phyloP scores from a whole-genome alignment of 495 filamentous ascomycete genomes.

The Copromyces sp. region DNA sequence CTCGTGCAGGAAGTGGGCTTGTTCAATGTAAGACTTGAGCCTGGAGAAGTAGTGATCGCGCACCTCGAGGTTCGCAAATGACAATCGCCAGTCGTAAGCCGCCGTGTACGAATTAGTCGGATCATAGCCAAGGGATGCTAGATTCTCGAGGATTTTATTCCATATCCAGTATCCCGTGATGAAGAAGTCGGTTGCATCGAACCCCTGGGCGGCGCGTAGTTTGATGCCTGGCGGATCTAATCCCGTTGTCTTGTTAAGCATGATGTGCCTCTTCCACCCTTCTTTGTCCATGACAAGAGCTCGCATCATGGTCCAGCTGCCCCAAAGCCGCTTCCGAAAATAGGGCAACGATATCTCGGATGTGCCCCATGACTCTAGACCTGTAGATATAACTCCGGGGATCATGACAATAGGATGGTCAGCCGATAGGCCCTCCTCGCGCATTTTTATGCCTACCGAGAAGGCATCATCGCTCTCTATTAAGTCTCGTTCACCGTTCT shows the following conservation, averaged over 20 bases:
- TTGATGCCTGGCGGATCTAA: constrained; percentile 90
- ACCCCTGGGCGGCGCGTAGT: constrained; percentile 87
- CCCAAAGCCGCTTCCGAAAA: constrained; percentile 90
- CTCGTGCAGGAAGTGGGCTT: constrained; percentile 53
- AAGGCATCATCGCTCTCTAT: constrained; percentile 85
- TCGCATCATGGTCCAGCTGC: constrained; percentile 96
- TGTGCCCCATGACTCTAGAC: constrained; percentile 93
- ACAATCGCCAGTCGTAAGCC: constrained; percentile 96
- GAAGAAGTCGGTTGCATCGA: constrained; percentile 97
- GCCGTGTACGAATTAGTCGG: constrained; percentile 92
- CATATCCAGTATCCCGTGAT: constrained; percentile 93
- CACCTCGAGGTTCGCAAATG: constrained; percentile 76
- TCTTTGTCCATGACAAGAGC: constrained; percentile 88
- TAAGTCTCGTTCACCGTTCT: constrained; percentile 78
- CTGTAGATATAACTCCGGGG: constrained; percentile 94
- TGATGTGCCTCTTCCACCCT: constrained; percentile 90
- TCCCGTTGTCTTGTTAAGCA: constrained; percentile 86
- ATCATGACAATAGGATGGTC: constrained; percentile 92
- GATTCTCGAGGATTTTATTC: constrained; percentile 95
- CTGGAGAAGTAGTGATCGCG: constrained; percentile 90
- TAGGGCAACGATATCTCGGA: constrained; percentile 70
- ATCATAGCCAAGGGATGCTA: constrained; percentile 92
- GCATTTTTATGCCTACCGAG: constrained; percentile 70
- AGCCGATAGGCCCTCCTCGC: constrained; percentile 70
- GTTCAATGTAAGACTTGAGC: constrained; percentile 82